Percentiles rank a stretch among this genome's conserved stretches.
phyloP scores from a whole-genome alignment of 495 filamentous ascomycete species.

The Cladorrhinum samala region DNA sequence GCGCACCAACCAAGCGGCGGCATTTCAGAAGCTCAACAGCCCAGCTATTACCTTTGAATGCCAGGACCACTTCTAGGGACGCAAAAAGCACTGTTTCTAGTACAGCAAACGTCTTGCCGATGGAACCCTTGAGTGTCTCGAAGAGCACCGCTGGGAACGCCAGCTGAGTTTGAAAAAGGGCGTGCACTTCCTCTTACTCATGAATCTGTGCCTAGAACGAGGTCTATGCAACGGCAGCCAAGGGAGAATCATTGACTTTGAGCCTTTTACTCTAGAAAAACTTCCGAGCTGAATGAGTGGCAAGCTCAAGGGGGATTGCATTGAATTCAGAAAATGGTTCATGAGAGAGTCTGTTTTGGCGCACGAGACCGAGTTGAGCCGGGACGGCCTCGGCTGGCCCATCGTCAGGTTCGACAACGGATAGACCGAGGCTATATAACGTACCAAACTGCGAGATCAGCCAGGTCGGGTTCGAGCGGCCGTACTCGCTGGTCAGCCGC shows the following conservation, averaged over 20 bases:
- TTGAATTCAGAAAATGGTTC: conserved; percentile 27
- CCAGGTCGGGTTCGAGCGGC: conserved; percentile 38
- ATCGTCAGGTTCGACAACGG: conserved; percentile 63
- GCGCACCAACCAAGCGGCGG: conserved; percentile 30
- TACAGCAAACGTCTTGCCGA: no score
- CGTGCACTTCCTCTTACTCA: conserved; percentile 89
- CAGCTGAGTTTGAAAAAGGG: conserved; percentile 72
- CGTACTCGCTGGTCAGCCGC: conserved; percentile 62
- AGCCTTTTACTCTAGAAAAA: conserved; percentile 53
- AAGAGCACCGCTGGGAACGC: no score
- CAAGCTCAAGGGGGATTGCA: conserved; percentile 14
- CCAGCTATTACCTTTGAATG: conserved; percentile 23
- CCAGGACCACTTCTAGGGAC: conserved; percentile 53
- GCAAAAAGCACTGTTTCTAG: no score
- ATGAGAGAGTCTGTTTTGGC: no score
- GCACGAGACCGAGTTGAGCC: neutral
- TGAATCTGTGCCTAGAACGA: conserved; percentile 70
- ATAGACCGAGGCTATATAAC: conserved; percentile 32
- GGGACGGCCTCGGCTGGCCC: conserved; percentile 50
- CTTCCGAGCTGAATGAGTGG: conserved; percentile 24
- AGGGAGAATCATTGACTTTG: conserved; percentile 74
- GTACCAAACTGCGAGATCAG: conserved; percentile 42
- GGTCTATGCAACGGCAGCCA: conserved; percentile 86
- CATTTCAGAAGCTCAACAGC: conserved; percentile 33
- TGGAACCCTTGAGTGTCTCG: no score